A percentile compares a stretch with the other conserved stretches of the same genome.
Conservation (phyloP, 192 early-diverging fungal species). For the Coemansia sp. region DNA sequence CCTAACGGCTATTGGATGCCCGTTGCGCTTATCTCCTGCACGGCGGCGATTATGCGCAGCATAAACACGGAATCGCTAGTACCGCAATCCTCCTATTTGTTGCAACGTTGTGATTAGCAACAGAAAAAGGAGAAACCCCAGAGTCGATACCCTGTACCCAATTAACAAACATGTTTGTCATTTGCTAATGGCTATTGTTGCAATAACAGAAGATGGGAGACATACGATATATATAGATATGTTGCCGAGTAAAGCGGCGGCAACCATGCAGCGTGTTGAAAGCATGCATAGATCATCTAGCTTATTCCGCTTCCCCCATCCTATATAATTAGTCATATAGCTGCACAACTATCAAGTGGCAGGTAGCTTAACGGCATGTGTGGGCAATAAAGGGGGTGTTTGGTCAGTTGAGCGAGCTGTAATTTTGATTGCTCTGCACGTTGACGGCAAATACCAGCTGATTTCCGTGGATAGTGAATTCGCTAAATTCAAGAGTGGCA, state of each 20-base stretch:
- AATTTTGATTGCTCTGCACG: neutral
- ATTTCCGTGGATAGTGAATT: neutral
- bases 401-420: neutral
- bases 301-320: too few species aligned
- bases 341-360: neutral
- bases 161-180: too few species aligned
- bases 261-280: too few species aligned
- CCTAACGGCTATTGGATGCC: neutral
- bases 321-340: neutral
- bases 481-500: neutral
- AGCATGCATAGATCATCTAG: too few species aligned
- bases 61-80: neutral
- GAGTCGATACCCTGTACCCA: too few species aligned
- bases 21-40: conserved; percentile 7
- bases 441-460: neutral
- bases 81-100: neutral
- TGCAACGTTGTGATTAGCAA: too few species aligned
- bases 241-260: too few species aligned
- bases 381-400: neutral
- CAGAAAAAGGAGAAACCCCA: too few species aligned
- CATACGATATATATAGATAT: too few species aligned
- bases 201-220: too few species aligned
- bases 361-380: neutral
- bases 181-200: too few species aligned
- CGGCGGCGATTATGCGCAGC: conserved; percentile 1